Evolutionary conservation across 495 filamentous ascomycete genomes (phyloP).

Genomic region (Hyaloscypha variabilis): DNA sequence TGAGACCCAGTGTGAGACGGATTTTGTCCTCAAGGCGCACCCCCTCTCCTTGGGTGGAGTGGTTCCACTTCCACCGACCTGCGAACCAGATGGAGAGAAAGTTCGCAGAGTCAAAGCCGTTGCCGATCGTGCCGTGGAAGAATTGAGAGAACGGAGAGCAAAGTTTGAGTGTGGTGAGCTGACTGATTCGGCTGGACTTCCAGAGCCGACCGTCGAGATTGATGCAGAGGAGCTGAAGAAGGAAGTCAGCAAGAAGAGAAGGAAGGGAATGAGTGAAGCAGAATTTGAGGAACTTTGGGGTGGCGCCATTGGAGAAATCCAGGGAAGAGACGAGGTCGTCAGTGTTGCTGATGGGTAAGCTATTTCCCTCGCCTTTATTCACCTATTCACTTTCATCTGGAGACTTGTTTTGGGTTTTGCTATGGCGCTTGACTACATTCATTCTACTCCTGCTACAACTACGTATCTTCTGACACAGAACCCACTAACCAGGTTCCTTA

Average conservation of each 20-base stretch:
- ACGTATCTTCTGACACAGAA: constrained; percentile 27
- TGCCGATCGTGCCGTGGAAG: constrained; percentile 84
- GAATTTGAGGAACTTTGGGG: constrained; percentile 95
- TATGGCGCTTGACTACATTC: constrained; percentile 37
- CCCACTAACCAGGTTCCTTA: constrained; percentile 78
- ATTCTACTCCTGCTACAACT: constrained; percentile 9
- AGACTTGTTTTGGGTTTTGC: not conserved
- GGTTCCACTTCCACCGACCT: constrained; percentile 86
- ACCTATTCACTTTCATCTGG: constrained; percentile 13
- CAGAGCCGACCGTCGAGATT: constrained; percentile 62
- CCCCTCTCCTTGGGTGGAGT: constrained; percentile 81
- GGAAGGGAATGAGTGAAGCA: constrained; percentile 75
- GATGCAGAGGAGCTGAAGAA: constrained; percentile 77
- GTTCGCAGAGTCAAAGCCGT: constrained; percentile 83
- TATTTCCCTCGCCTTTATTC: constrained; percentile 32
- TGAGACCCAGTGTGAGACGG: constrained; percentile 77
- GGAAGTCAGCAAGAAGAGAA: constrained; percentile 69
- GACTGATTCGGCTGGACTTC: constrained; percentile 60
- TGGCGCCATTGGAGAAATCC: constrained; percentile 83
- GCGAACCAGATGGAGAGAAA: constrained; percentile 93
- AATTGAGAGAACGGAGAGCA: constrained; percentile 82
- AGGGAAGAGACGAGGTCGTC: constrained; percentile 78
- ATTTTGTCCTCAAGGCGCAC: constrained; percentile 84
- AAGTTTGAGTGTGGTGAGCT: constrained; percentile 88
- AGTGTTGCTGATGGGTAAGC: constrained; percentile 76